Conservation (phyloP, 768 basidiomycete genomes). For the Tremella mesenterica region DNA sequence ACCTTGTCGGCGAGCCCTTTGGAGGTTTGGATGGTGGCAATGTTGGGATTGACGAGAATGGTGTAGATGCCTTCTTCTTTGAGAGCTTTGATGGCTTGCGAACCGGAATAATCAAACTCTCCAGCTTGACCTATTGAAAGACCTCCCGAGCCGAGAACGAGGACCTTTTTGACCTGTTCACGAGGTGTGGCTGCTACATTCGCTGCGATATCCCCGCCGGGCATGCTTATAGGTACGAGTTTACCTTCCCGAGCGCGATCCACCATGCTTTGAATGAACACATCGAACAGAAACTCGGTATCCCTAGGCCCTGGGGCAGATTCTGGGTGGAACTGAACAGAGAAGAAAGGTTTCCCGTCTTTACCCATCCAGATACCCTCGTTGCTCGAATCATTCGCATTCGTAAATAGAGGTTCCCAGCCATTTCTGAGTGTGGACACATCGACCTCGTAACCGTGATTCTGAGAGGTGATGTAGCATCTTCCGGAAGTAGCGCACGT, state of each 20-base stretch:
- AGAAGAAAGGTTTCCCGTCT: slow-evolving; percentile 77
- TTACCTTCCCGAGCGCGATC: slow-evolving; percentile 53
- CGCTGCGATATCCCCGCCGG: slow-evolving; percentile 58
- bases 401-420: slow-evolving; percentile 91
- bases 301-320: slow-evolving; percentile 93
- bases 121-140: slow-evolving; percentile 97
- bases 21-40: slow-evolving; percentile 95
- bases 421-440: slow-evolving; percentile 62
- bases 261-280: slow-evolving; percentile 79
- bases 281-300: slow-evolving; percentile 97
- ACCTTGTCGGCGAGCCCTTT: slow-evolving; percentile 98
- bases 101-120: slow-evolving; percentile 99
- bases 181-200: slow-evolving; percentile 62
- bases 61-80: slow-evolving; percentile 99
- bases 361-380: slow-evolving; percentile 91
- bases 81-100: slow-evolving; percentile 97
- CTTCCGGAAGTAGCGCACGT: slow-evolving; percentile 85
- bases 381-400: slow-evolving; percentile 95
- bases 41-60: slow-evolving; percentile 97
- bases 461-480: slow-evolving; percentile 98
- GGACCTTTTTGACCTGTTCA: slow-evolving; percentile 74
- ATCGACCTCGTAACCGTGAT: slow-evolving; percentile 96
- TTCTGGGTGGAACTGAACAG: slow-evolving; percentile 98
- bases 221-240: slow-evolving; percentile 47
- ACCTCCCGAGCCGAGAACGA: slow-evolving; percentile 94